Base-by-base conservation (phyloP, 495 filamentous ascomycete genomes). In the Opeltia flavorubescens region DNA sequence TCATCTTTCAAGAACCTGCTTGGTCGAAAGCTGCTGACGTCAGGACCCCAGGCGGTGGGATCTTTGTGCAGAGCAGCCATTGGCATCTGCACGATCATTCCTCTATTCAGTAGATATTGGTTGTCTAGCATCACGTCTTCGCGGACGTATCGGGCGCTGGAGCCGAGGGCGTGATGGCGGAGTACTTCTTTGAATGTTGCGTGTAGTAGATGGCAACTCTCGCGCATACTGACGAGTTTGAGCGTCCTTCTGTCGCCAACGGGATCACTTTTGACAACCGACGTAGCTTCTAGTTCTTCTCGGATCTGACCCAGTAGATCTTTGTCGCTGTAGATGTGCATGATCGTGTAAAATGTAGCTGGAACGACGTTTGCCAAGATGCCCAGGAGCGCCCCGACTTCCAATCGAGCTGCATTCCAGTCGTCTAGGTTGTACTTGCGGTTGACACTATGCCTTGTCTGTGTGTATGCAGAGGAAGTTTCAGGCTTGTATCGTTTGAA, bases 351-450 rank as follows among this genome's bases (percentile, higher is more conserved):
- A 50, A 75, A 75, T 0, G 58, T 51, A n/a, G 68, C 50, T 0
- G 71, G 70, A 29, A 66, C 56, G 4, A 68, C 73, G 53, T 75
- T 75, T 23, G 66, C 68, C 1, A 74, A 46, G 17, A 74, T 47
- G 0, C 61, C 73, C 33, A 72, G 50, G 0, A 58, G 57, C 23
- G 58, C 60, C 0, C 62, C 58, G 5, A 64, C 63, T 55, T 74
- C 69, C 15, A 63, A 58, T 24, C 62, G 58, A 18, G 49, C 50
- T 31, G 47, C 40, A 17, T 52, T 52, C 25, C 24, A 29, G 13
- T 28, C 29, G 17, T 30, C 35, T 25, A 52, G 4, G 31, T 45
- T 41, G 34, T 55, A 46, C 8, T 40, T 29, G 9, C 38, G 48
- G 40, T 48, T 49, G n/a, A 18, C 45, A 15, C 44, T 31, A 29